A percentile compares a stretch with the other conserved stretches of the same genome.
These are phyloP conservation scores for Dichotomopilus funicola DNA, from an alignment of 2,329 filamentous ascomycete genomes.

Conservation along the genomic window DNA sequence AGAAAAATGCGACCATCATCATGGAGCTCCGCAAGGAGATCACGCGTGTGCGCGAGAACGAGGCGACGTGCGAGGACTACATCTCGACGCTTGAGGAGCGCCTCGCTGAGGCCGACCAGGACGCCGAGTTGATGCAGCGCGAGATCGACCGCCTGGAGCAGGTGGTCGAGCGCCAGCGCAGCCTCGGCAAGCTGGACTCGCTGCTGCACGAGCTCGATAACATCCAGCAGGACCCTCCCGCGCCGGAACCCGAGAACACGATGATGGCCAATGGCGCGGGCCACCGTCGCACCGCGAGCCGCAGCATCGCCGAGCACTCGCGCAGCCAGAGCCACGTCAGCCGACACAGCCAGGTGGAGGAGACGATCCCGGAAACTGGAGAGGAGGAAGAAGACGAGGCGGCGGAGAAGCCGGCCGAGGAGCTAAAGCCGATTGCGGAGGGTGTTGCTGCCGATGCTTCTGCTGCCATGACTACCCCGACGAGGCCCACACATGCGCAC, in stretches of 20 bases:
- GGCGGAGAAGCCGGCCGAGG: constrained; percentile 31
- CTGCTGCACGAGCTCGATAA: constrained; percentile 85
- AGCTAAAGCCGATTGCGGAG: constrained; percentile 28
- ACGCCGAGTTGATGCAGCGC: constrained; percentile 92
- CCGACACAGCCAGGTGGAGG: constrained; percentile 47
- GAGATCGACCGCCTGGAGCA: constrained; percentile 92
- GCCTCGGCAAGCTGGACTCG: constrained; percentile 88
- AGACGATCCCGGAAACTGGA: constrained; percentile 48
- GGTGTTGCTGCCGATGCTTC: neutral
- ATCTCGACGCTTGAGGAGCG: constrained; percentile 95
- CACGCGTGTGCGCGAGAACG: constrained; percentile 78
- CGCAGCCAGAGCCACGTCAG: constrained; percentile 49
- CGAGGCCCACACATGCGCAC: constrained; percentile 17
- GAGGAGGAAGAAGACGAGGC: constrained; percentile 36
- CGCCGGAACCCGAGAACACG: constrained; percentile 30
- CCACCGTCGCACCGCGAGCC: constrained; percentile 38
- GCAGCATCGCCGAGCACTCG: constrained; percentile 44
- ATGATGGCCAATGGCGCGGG: constrained; percentile 34
- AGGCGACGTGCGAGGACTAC: constrained; percentile 87
- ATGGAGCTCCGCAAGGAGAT: constrained; percentile 88
- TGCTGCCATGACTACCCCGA: constrained; percentile 24
- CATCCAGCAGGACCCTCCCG: constrained; percentile 55
- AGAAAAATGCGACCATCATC: constrained; percentile 82
- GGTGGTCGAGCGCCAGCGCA: constrained; percentile 90
- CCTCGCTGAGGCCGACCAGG: constrained; percentile 90